Evolutionary conservation across 805 yeast species (phyloP).

Genomic region (Kodamaea nitidulidarum): DNA sequence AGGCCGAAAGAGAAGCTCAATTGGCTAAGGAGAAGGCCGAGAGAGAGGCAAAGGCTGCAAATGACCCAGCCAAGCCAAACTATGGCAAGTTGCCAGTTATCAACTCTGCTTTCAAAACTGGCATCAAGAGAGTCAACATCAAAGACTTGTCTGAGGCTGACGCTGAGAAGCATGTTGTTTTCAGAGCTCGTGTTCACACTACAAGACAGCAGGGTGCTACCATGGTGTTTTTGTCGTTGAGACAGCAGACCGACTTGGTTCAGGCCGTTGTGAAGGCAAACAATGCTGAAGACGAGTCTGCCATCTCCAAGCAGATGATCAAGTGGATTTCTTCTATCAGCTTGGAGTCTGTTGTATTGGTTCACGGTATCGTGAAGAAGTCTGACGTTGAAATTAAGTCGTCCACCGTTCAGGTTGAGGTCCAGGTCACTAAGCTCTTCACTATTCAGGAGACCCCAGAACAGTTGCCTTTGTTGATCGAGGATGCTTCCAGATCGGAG

Average conservation of each 20-base stretch:
- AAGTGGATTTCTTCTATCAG: slow-evolving; percentile 89
- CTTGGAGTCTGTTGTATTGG: slow-evolving; percentile 87
- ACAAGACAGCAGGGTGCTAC: slow-evolving; percentile 96
- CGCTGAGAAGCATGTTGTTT: slow-evolving; percentile 73
- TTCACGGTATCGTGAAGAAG: slow-evolving; percentile 77
- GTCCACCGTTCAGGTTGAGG: slow-evolving; percentile 88
- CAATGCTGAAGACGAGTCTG: slow-evolving; percentile 45
- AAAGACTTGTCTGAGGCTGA: slow-evolving; percentile 51
- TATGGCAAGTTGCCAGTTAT: slow-evolving; percentile 88
- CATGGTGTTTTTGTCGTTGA: slow-evolving; percentile 81
- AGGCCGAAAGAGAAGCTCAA: slow-evolving; percentile 88
- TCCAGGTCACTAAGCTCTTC: slow-evolving; percentile 67
- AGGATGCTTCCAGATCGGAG: slow-evolving; percentile 94
- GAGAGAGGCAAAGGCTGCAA: slow-evolving; percentile 62
- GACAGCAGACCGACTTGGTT: slow-evolving; percentile 81
- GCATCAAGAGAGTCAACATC: slow-evolving; percentile 58
- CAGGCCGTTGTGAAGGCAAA: slow-evolving; percentile 83
- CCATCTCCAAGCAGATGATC: slow-evolving; percentile 88
- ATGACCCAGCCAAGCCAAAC: slow-evolving; percentile 80
- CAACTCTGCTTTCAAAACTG: slow-evolving; percentile 72
- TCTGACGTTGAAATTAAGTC: slow-evolving; percentile 85
- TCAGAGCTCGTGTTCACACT: slow-evolving; percentile 93
- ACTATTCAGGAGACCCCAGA: slow-evolving; percentile 86
- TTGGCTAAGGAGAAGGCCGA: slow-evolving; percentile 83
- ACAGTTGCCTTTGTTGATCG: slow-evolving; percentile 89